Conservation (phyloP, 1,284 basidiomycete genomes). For the Afroboletus lepidellus region DNA sequence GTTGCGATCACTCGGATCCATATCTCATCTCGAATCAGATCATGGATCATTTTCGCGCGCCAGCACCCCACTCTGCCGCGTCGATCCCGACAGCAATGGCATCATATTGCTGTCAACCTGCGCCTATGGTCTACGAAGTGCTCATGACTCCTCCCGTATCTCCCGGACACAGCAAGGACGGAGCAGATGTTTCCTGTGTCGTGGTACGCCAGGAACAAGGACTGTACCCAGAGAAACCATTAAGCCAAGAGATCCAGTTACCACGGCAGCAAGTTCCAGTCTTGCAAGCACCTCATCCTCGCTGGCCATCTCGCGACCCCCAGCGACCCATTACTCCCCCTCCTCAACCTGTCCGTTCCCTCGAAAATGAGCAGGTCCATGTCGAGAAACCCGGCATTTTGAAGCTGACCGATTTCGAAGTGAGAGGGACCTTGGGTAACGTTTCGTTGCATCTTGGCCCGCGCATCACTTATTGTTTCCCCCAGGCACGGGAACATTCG, state of each 20-base stretch:
- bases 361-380: constrained; percentile 70
- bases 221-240: constrained; percentile 26
- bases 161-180: constrained; percentile 43
- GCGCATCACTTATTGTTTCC: constrained; percentile 5
- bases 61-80: constrained; percentile 20
- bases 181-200: constrained; percentile 28
- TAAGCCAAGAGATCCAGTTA: constrained; percentile 10
- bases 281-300: constrained; percentile 9
- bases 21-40: constrained; percentile 2
- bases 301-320: constrained; percentile 12
- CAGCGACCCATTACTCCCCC: constrained; percentile 31
- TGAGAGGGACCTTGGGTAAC: constrained; percentile 74
- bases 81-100: constrained; percentile 13
- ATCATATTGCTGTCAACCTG: constrained; percentile 18
- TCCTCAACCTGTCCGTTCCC: constrained; percentile 51
- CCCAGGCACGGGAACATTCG: constrained; percentile 90
- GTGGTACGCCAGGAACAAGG: constrained; percentile 32
- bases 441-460: constrained; percentile 9
- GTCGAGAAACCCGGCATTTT: constrained; percentile 53
- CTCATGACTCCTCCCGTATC: constrained; percentile 62
- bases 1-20: background rate
- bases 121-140: constrained; percentile 36
- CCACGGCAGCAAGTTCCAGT: constrained; percentile 6
- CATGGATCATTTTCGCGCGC: constrained; percentile 29
- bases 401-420: constrained; percentile 75